These are phyloP conservation scores for Eucalyptus caleyi DNA, from an alignment of 345 rosid species.

Conservation along the genomic window DNA sequence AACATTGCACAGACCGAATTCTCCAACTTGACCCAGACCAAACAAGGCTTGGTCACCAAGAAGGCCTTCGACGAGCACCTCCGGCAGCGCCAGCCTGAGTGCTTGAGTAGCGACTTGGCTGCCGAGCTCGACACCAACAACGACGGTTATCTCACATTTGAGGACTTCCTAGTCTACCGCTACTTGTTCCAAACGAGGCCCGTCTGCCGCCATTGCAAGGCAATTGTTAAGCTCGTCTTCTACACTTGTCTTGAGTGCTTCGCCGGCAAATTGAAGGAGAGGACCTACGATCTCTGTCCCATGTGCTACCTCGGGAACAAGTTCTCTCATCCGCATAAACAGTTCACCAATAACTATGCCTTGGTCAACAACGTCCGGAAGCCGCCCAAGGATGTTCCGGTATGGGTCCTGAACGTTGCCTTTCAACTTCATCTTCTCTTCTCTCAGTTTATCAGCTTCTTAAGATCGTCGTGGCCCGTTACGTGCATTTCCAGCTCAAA, in stretches of 20 bases:
- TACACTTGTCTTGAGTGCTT: not conserved
- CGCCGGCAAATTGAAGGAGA: not conserved
- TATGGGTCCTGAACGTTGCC: not conserved
- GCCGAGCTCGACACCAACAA: not conserved
- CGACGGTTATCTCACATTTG: not conserved
- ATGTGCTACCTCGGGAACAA: not conserved
- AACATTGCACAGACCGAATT: not conserved
- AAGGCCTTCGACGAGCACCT: too few species aligned
- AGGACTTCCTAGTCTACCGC: not conserved
- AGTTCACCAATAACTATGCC: not conserved
- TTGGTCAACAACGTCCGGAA: not conserved
- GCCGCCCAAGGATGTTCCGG: not conserved
- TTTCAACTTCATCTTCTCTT: not conserved
- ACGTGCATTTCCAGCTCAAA: not conserved
- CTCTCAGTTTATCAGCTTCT: not conserved
- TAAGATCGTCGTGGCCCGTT: not conserved
- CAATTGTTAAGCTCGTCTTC: not conserved
- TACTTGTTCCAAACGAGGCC: not conserved
- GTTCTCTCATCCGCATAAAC: not conserved
- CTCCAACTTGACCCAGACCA: not conserved
- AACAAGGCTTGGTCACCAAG: not conserved
- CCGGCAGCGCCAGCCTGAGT: not conserved
- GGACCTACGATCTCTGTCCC: not conserved
- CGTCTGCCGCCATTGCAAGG: not conserved
- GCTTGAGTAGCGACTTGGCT: not conserved